Base-by-base conservation (phyloP, 805 yeast species). In the Candida krabiensis region DNA sequence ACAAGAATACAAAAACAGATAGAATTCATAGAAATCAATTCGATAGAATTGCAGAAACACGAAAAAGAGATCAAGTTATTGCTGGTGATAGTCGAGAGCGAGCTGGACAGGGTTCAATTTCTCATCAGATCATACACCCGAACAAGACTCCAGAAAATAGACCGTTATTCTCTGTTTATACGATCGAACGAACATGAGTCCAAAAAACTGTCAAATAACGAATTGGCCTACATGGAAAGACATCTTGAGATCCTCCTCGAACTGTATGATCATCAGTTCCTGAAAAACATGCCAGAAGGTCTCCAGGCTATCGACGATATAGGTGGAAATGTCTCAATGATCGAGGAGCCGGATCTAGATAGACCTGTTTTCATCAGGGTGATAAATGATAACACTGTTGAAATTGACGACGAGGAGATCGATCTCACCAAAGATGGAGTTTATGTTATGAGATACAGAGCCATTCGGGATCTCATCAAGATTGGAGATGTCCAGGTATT, bases 51-150 rank as follows among this genome's bases (percentile, higher is more conserved):
- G 26, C 86, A 84, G 36, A 77, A 77, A 34, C 69, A 71, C 29
- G 80, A 80, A 40, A 70, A 65, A 36, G 86, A 83, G 44, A 80
- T 81, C 61, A 90, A 90, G 55, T 63, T 91, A 41, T 83, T 86
- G 41, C 67, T 90, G 31, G 77, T 93, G 67, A 77, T 95, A 17
- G 81, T 91, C 50, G 99, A 93, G 56, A 83, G 95, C 11, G 98
- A 93, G 50, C 72, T 93, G 17, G 98, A 93, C 52, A 67, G 99
- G 40, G 76, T 88, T 21, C 87, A 83, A 52, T 93, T 83, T 57
- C 61, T 91, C 24, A 69, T 90, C n/a, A 66, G 97, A 35, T 74
- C 87, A 11, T 91, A 88, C 58, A 67, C 90, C 23, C 72, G 99
- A 44, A 75, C 91, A 5, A 69, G 99, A 41, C 60, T 89, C 39